phyloP scores from a whole-genome alignment of 2,329 filamentous ascomycete genomes.

The Colletotrichum simmondsii region DNA sequence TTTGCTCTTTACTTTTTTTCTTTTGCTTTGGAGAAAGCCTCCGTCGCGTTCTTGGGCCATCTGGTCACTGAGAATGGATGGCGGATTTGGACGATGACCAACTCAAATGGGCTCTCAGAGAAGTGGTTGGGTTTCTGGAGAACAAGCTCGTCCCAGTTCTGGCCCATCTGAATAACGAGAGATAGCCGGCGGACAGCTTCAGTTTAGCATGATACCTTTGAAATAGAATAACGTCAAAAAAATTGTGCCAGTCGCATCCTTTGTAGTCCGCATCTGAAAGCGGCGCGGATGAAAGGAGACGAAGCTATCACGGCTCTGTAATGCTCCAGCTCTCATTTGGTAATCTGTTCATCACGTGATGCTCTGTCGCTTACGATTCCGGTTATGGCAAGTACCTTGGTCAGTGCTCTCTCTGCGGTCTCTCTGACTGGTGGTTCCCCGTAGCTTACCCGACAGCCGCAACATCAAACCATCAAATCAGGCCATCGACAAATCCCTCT shows the following conservation, averaged over 20 bases:
- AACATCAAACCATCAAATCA: constrained; percentile 52
- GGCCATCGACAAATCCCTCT: constrained; percentile 61
- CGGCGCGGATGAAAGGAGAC: neutral
- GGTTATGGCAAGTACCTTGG: constrained; percentile 37
- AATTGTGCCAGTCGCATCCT: neutral
- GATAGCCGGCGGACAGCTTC: neutral
- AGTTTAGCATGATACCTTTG: neutral
- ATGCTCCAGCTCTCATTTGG: constrained; percentile 28
- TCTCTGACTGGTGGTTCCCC: constrained; percentile 22
- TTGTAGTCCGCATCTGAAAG: neutral
- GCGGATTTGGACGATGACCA: neutral
- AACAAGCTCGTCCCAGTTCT: neutral
- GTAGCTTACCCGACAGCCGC: constrained; percentile 35
- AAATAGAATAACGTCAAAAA: neutral
- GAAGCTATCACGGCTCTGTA: constrained; percentile 1
- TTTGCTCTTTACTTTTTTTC: no score
- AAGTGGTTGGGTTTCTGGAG: neutral
- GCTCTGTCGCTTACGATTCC: constrained; percentile 28
- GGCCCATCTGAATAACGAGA: neutral
- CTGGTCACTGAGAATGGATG: no score
- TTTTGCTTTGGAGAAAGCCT: no score
- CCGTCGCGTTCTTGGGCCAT: no score
- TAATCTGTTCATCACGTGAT: constrained; percentile 28
- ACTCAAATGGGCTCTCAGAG: neutral
- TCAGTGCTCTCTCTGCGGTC: constrained; percentile 18